Conservation (phyloP, 306 rosid genomes). For the Cucumis hystrix region DNA sequence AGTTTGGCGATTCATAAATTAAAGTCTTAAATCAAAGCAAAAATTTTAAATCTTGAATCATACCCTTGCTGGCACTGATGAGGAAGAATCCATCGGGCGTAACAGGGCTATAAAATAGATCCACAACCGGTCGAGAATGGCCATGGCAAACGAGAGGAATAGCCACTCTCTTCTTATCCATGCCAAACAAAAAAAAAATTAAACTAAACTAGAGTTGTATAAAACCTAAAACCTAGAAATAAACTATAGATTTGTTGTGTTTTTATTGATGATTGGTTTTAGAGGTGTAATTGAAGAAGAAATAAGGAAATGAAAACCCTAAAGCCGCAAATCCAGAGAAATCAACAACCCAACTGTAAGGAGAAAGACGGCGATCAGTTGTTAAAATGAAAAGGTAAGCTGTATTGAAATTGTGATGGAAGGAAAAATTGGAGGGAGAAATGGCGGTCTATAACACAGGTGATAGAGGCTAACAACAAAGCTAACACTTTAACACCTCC, state of each 20-base stretch:
- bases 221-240: not conserved
- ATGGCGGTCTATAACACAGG: conserved; percentile 48
- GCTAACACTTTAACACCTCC: conserved; percentile 63
- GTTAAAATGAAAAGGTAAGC: not conserved
- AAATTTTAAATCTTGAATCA: not conserved
- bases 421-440: conserved; percentile 5
- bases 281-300: conserved; percentile 10
- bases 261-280: not conserved
- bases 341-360: not conserved
- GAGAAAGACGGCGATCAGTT: not conserved
- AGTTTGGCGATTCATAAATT: not conserved
- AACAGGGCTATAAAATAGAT: conserved; percentile 81
- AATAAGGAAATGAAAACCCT: not conserved
- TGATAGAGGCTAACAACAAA: conserved; percentile 21
- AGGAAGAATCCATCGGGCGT: conserved; percentile 90
- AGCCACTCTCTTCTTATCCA: conserved; percentile 83
- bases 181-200: conserved; percentile 6
- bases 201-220: not conserved
- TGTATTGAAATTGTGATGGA: not conserved
- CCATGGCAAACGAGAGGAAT: conserved; percentile 87
- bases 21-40: not conserved
- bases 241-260: not conserved
- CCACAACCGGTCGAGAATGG: conserved; percentile 92
- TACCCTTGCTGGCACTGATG: conserved; percentile 99
- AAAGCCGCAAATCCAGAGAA: conserved; percentile 31